Percentiles rank a stretch among this genome's conserved stretches.
These are phyloP conservation scores for Mollisiaceae sp. DNA, from an alignment of 2,329 filamentous ascomycete genomes.

Conservation along the genomic window DNA sequence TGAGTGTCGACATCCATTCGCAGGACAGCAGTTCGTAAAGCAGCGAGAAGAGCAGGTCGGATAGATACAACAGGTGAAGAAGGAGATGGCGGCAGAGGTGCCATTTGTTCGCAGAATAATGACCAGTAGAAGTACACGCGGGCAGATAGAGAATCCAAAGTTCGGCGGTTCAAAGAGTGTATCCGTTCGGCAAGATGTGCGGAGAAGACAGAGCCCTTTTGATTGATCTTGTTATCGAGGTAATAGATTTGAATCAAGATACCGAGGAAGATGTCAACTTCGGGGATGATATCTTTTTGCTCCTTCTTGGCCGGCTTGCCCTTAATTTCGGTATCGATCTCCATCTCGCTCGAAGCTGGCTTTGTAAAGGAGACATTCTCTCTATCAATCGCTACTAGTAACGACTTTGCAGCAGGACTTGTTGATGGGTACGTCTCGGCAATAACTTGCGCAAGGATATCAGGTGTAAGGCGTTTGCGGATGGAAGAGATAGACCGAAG, in stretches of 20 bases:
- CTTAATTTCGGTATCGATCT: slow-evolving; percentile 69
- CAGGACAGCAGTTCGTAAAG: slow-evolving; percentile 91
- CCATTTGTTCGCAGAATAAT: slow-evolving; percentile 90
- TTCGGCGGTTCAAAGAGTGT: slow-evolving; percentile 88
- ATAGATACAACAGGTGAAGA: slow-evolving; percentile 87
- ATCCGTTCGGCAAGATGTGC: slow-evolving; percentile 82
- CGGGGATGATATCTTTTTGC: slow-evolving; percentile 78
- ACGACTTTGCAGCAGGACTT: slow-evolving; percentile 66
- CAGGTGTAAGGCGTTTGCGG: slow-evolving; percentile 85
- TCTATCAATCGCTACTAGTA: slow-evolving; percentile 73
- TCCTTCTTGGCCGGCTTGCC: slow-evolving; percentile 67
- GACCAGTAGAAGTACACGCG: slow-evolving; percentile 99
- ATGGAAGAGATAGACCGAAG: slow-evolving; percentile 94
- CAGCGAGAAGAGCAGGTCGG: slow-evolving; percentile 83
- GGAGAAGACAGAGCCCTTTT: slow-evolving; percentile 85
- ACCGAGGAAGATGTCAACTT: slow-evolving; percentile 87
- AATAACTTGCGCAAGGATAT: slow-evolving; percentile 81
- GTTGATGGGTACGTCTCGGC: slow-evolving; percentile 75
- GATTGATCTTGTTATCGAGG: slow-evolving; percentile 81
- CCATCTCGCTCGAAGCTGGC: slow-evolving; percentile 68
- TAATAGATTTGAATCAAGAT: slow-evolving; percentile 88
- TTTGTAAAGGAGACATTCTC: slow-evolving; percentile 67
- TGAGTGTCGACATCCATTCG: slow-evolving; percentile 98
- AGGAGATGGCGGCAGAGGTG: slow-evolving; percentile 85
- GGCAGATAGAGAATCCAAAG: slow-evolving; percentile 89